Percentiles rank a stretch among this genome's conserved stretches.
phyloP scores from a whole-genome alignment of 163 green algal species.

The Prototheca cutis region DNA sequence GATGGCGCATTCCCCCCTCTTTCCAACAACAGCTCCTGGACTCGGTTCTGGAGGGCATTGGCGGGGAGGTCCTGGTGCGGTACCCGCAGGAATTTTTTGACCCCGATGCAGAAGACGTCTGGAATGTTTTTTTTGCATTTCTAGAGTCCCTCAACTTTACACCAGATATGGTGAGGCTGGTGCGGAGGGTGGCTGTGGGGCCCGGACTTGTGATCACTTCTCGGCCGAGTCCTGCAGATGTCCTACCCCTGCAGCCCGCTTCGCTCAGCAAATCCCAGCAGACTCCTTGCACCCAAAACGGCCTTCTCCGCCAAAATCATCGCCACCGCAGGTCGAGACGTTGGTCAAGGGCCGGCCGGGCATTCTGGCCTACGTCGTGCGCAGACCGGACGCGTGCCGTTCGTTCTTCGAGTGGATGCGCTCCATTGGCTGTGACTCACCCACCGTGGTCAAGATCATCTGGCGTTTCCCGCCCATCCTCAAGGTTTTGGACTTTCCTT shows the following conservation, averaged over 20 bases:
- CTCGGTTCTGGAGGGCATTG: slow-evolving; percentile 11
- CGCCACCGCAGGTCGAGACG: neutral
- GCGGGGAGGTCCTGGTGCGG: slow-evolving; percentile 14
- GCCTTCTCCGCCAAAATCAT: neutral
- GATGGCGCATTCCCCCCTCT: neutral
- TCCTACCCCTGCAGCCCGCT: too few species aligned
- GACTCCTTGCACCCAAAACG: too few species aligned
- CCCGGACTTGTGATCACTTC: too few species aligned
- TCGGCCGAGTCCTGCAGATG: too few species aligned
- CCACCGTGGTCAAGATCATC: neutral
- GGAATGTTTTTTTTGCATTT: slow-evolving; percentile 17
- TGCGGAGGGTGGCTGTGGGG: too few species aligned
- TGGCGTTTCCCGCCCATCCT: neutral
- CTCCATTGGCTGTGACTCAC: neutral
- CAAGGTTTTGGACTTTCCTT: too few species aligned
- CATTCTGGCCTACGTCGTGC: neutral
- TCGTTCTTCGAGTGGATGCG: neutral
- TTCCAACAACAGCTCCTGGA: slow-evolving; percentile 20
- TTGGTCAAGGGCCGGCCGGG: neutral
- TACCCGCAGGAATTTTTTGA: slow-evolving; percentile 23
- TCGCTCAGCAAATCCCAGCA: neutral
- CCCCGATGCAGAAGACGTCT: slow-evolving; percentile 23
- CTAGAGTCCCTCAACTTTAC: slow-evolving; percentile 15
- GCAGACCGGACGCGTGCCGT: neutral
- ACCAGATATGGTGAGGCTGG: neutral